These are phyloP conservation scores for Neurospora sp. DNA, from an alignment of 495 filamentous ascomycete genomes.

Conservation along the genomic window DNA sequence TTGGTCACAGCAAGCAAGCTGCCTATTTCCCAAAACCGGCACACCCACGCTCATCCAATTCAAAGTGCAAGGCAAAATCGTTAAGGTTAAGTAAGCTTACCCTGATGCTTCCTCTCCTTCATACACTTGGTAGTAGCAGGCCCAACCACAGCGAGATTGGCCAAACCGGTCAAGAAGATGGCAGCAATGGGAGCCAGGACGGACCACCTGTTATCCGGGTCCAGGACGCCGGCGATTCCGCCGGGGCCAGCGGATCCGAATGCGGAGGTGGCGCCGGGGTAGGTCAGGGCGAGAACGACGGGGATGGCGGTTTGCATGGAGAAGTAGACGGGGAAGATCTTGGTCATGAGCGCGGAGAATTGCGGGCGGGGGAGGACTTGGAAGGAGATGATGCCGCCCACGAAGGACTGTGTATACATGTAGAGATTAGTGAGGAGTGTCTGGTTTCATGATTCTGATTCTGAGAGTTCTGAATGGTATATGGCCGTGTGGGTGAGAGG, in stretches of 20 bases:
- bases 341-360: conserved; percentile 68
- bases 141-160: conserved; percentile 58
- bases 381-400: conserved; percentile 67
- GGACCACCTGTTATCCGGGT: conserved; percentile 42
- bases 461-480: neutral
- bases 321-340: conserved; percentile 83
- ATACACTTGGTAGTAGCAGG: conserved; percentile 65
- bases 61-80: neutral
- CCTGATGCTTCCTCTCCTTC: conserved; percentile 64
- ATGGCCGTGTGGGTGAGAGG: neutral
- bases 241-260: conserved; percentile 18
- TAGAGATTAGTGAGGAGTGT: neutral
- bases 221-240: conserved; percentile 46
- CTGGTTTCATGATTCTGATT: neutral
- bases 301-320: conserved; percentile 67
- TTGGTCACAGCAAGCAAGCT: conserved; percentile 1
- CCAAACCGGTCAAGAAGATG: conserved; percentile 51
- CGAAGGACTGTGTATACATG: conserved; percentile 51
- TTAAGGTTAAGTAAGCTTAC: conserved; percentile 28
- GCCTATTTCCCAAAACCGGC: neutral
- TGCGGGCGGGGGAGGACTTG: conserved; percentile 63
- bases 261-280: conserved; percentile 41
- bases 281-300: conserved; percentile 66
- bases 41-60: neutral
- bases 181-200: conserved; percentile 57